phyloP scores from a whole-genome alignment of 345 rosid genomes.

The Tarenaya hassleriana region DNA sequence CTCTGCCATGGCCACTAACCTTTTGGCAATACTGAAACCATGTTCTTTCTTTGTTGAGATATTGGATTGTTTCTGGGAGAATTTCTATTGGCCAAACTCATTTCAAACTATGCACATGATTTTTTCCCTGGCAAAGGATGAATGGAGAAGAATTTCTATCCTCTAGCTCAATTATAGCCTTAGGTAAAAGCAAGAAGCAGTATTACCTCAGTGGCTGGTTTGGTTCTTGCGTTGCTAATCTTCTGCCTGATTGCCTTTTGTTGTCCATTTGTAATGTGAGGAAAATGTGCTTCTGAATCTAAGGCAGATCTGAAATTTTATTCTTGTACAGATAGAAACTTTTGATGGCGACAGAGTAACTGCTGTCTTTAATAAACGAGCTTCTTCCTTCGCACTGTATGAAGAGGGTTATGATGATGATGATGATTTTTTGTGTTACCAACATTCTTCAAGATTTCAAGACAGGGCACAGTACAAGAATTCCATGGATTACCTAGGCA shows the following conservation, averaged over 20 bases:
- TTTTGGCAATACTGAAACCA: neutral
- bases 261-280: neutral
- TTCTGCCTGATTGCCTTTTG: neutral
- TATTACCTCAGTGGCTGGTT: too few relatives aligned
- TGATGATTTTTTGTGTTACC: constrained; percentile 45
- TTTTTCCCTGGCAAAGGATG: too few relatives aligned
- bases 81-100: too few relatives aligned
- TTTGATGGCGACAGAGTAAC: constrained; percentile 25
- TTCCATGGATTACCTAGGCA: constrained; percentile 37
- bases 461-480: constrained; percentile 41
- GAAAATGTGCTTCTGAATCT: neutral
- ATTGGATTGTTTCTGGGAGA: too few relatives aligned
- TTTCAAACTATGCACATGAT: too few relatives aligned
- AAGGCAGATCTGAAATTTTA: neutral
- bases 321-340: constrained; percentile 16
- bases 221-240: too few relatives aligned
- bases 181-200: too few relatives aligned
- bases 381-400: constrained; percentile 66
- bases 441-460: constrained; percentile 45
- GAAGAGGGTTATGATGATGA: constrained; percentile 37
- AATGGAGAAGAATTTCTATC: too few relatives aligned
- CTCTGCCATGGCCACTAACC: neutral
- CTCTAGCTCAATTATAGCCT: too few relatives aligned
- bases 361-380: constrained; percentile 50
- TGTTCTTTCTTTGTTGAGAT: too few relatives aligned